Evolutionary conservation across 169 alveolate genomes (phyloP).

Genomic region (Babesia sp.): DNA sequence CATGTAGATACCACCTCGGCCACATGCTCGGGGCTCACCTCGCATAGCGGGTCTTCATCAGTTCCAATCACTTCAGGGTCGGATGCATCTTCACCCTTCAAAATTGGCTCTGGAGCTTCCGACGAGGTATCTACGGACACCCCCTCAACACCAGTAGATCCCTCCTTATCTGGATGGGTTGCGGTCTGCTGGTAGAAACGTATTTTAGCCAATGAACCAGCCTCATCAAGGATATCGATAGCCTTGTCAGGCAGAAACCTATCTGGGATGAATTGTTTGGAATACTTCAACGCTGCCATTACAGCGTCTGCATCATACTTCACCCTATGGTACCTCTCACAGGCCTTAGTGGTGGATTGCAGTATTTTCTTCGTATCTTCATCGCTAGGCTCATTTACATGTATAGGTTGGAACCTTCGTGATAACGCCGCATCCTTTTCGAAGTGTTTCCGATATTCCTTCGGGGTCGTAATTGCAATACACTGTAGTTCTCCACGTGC

Average conservation of each 20-base stretch:
- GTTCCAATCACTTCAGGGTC: neutral
- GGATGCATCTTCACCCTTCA: neutral
- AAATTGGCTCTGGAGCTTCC: neutral
- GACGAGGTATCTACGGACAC: neutral
- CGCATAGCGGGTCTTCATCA: constrained; percentile 3
- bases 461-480: constrained; percentile 77
- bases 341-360: constrained; percentile 76
- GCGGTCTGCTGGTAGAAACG: constrained; percentile 29
- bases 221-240: constrained; percentile 83
- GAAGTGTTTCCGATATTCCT: constrained; percentile 73
- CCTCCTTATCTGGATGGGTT: neutral
- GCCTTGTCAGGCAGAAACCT: constrained; percentile 84
- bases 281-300: constrained; percentile 54
- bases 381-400: constrained; percentile 77
- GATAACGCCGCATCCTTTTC: constrained; percentile 85
- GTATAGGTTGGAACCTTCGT: constrained; percentile 85
- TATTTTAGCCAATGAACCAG: constrained; percentile 84
- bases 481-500: constrained; percentile 86
- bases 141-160: neutral
- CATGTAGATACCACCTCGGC: constrained; percentile 60
- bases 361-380: constrained; percentile 75
- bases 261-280: constrained; percentile 76
- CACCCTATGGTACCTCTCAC: constrained; percentile 83
- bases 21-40: constrained; percentile 54
- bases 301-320: constrained; percentile 70